Percentiles rank a stretch among this genome's conserved stretches.
phyloP scores from a whole-genome alignment of 23 red algal species.

The Pyropia yezoensis region DNA sequence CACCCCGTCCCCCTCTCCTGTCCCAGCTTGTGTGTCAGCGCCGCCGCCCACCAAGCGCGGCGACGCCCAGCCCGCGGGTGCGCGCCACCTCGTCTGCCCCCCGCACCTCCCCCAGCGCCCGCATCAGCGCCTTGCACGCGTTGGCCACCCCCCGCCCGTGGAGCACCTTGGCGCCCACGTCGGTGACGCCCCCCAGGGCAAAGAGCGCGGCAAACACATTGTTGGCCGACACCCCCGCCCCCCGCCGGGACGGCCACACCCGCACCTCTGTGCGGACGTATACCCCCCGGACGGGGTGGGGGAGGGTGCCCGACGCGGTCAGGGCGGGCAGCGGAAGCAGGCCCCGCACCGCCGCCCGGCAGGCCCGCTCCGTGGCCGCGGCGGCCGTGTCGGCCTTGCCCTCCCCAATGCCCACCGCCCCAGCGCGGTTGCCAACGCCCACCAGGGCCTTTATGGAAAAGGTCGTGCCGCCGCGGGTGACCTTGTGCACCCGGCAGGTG shows the following conservation, averaged over 20 bases:
- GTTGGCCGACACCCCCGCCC: conserved; percentile 64
- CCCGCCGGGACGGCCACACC: conserved; percentile 61
- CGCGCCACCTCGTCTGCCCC: conserved; percentile 23
- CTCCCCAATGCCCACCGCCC: conserved; percentile 72
- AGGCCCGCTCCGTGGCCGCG: conserved; percentile 68
- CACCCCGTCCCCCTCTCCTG: no score
- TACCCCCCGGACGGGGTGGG: conserved; percentile 36
- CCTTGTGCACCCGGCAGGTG: conserved; percentile 60
- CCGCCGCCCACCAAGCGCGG: not conserved
- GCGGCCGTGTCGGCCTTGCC: conserved; percentile 62
- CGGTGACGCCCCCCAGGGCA: conserved; percentile 70
- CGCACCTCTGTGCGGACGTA: conserved; percentile 56
- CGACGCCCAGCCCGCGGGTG: conserved; percentile 27
- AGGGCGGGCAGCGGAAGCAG: conserved; percentile 39
- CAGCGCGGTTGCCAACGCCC: conserved; percentile 75
- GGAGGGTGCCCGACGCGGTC: conserved; percentile 52
- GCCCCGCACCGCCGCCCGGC: conserved; percentile 57
- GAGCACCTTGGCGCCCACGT: conserved; percentile 67
- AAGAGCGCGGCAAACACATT: conserved; percentile 63
- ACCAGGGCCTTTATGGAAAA: conserved; percentile 62
- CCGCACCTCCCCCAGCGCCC: conserved; percentile 45
- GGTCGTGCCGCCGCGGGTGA: conserved; percentile 61
- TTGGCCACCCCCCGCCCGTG: conserved; percentile 63
- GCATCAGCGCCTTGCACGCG: conserved; percentile 79
- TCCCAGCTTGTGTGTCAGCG: no score